A percentile compares a stretch with the other conserved stretches of the same genome.
Evolutionary conservation across 768 basidiomycete species (phyloP).

Genomic region (Neoboletus brunneissimus): DNA sequence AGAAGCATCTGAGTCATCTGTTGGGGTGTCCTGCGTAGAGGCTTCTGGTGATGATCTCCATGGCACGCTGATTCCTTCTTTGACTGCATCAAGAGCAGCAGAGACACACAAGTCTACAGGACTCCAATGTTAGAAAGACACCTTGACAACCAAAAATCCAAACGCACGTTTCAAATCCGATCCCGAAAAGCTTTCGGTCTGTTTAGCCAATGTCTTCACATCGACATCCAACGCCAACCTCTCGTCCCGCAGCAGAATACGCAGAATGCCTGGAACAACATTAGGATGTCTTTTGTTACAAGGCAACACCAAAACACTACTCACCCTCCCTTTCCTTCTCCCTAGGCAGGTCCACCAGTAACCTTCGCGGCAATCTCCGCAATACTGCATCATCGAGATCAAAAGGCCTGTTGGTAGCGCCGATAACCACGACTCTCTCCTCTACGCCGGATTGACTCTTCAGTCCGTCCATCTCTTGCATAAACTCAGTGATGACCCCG

Average conservation of each 20-base stretch:
- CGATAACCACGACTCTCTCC: conserved; percentile 84
- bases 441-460: conserved; percentile 56
- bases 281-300: conserved; percentile 1
- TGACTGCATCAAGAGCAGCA: conserved; percentile 88
- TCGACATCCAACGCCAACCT: conserved; percentile 62
- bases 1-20: conserved; percentile 2
- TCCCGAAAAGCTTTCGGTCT: conserved; percentile 86
- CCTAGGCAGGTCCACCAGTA: conserved; percentile 88
- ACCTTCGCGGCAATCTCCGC: conserved; percentile 78
- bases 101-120: conserved; percentile 83
- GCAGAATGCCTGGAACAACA: conserved; percentile 66
- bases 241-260: conserved; percentile 85
- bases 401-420: conserved; percentile 91
- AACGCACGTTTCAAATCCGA: conserved; percentile 90
- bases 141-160: not conserved
- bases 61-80: conserved; percentile 77
- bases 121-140: conserved; percentile 6
- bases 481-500: conserved; percentile 87
- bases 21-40: not conserved
- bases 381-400: conserved; percentile 91
- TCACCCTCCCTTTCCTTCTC: conserved; percentile 80
- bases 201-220: conserved; percentile 55
- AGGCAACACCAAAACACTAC: conserved; percentile 15
- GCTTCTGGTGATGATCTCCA: conserved; percentile 46
- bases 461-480: conserved; percentile 96